These are phyloP conservation scores for Neolentinus lepideus DNA, from an alignment of 1,284 basidiomycete genomes.

Conservation along the genomic window DNA sequence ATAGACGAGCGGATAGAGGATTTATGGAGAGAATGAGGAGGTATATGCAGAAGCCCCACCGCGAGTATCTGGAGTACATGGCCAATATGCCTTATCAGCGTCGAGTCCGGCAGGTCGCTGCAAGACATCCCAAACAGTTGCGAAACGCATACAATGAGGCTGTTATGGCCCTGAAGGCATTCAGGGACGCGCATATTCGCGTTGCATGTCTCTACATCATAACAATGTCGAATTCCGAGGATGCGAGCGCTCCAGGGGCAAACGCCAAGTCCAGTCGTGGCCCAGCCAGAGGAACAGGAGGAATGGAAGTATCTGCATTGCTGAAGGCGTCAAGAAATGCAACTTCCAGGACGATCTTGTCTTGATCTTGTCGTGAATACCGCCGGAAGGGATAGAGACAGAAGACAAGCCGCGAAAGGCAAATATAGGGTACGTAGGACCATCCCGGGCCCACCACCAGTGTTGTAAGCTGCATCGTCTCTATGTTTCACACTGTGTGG, in stretches of 20 bases:
- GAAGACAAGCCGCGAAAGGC: too few species aligned
- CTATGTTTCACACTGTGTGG: too few species aligned
- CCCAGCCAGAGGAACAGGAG: constrained; percentile 79
- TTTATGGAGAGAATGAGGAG: constrained; percentile 80
- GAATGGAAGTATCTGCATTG: constrained; percentile 76
- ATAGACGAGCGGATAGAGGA: constrained; percentile 34
- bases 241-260: constrained; percentile 46
- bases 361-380: too few species aligned
- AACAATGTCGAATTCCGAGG: constrained; percentile 57
- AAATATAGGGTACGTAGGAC: too few species aligned
- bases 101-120: constrained; percentile 51
- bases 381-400: too few species aligned
- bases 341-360: constrained; percentile 30
- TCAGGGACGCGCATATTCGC: constrained; percentile 85
- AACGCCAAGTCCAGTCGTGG: constrained; percentile 35
- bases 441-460: too few species aligned
- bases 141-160: constrained; percentile 75
- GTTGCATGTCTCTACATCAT: constrained; percentile 85
- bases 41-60: constrained; percentile 77
- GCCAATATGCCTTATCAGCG: constrained; percentile 30
- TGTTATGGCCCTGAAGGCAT: constrained; percentile 69
- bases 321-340: constrained; percentile 87
- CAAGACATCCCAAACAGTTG: constrained; percentile 42
- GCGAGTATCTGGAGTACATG: constrained; percentile 55
- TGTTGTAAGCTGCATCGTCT: too few species aligned